These are phyloP conservation scores for Melastoma malabathricum DNA, from an alignment of 345 rosid species.

Conservation along the genomic window DNA sequence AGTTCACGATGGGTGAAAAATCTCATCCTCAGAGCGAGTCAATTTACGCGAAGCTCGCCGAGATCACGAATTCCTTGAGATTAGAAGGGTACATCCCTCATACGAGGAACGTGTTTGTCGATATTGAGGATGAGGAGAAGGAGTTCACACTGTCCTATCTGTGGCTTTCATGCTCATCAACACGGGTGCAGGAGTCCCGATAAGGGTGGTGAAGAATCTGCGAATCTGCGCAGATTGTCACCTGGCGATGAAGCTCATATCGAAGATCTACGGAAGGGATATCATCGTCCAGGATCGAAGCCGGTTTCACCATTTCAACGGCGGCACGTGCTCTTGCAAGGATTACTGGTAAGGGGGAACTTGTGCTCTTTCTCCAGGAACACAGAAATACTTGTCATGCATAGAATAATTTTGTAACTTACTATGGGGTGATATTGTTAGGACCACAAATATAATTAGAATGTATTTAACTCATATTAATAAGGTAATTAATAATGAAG, in stretches of 20 bases:
- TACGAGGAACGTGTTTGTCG: constrained; percentile 41
- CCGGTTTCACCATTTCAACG: constrained; percentile 68
- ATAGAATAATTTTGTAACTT: too few species aligned
- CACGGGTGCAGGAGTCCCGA: constrained; percentile 38
- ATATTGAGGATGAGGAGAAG: constrained; percentile 79
- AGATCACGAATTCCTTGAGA: constrained; percentile 43
- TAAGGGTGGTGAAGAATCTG: constrained; percentile 57
- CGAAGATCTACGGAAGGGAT: constrained; percentile 48
- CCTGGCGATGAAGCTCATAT: constrained; percentile 55
- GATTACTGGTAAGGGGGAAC: constrained; percentile 76
- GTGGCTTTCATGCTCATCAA: constrained; percentile 66
- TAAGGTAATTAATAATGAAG: too few species aligned
- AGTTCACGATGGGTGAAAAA: constrained; percentile 58
- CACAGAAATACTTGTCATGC: too few species aligned
- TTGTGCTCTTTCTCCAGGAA: too few species aligned
- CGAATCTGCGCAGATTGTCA: constrained; percentile 85
- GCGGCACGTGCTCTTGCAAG: constrained; percentile 54
- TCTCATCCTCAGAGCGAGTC: constrained; percentile 41
- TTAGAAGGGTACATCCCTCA: constrained; percentile 50
- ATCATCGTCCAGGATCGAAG: constrained; percentile 70
- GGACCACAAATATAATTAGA: too few species aligned
- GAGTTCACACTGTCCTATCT: constrained; percentile 49
- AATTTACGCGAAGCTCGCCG: constrained; percentile 41
- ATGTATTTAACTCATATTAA: too few species aligned
- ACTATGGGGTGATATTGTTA: too few species aligned